These are phyloP conservation scores for Bipolaris zeicola DNA, from an alignment of 2,329 filamentous ascomycete species.

Conservation along the genomic window DNA sequence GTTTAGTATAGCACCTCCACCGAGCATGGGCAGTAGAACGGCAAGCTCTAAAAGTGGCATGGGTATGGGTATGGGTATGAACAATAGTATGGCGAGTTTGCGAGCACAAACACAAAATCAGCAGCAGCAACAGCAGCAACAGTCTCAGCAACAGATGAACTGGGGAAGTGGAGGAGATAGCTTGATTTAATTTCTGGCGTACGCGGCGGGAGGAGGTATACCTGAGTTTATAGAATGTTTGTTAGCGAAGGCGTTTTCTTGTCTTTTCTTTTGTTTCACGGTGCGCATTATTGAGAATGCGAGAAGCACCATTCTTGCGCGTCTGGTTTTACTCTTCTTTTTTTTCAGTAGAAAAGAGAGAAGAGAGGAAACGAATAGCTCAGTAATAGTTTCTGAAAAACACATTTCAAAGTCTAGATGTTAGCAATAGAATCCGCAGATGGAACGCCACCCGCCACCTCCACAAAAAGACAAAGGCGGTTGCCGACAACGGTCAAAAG, in stretches of 20 bases:
- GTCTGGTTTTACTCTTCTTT: not conserved
- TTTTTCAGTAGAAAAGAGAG: not conserved
- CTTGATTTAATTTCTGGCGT: slow-evolving; percentile 28
- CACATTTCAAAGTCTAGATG: not conserved
- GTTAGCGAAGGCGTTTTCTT: not conserved
- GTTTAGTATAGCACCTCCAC: slow-evolving; percentile 39
- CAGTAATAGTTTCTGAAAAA: not conserved
- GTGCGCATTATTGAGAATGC: not conserved
- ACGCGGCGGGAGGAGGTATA: not conserved
- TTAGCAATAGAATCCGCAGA: not conserved
- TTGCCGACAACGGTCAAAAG: not conserved
- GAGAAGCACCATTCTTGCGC: not conserved
- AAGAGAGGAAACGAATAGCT: not conserved
- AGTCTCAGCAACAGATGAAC: slow-evolving; percentile 24
- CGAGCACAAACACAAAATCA: slow-evolving; percentile 34
- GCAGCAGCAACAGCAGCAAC: slow-evolving; percentile 23
- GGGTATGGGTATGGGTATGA: slow-evolving; percentile 36
- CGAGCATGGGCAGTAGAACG: slow-evolving; percentile 21
- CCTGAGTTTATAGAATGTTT: not conserved
- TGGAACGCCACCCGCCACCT: not conserved
- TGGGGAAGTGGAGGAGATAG: slow-evolving; percentile 37
- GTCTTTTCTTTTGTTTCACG: not conserved
- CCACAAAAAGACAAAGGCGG: not conserved
- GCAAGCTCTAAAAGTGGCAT: slow-evolving; percentile 33
- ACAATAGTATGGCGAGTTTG: slow-evolving; percentile 30